phyloP scores from a whole-genome alignment of 371 early-diverging fungal genomes.

The Mortierella sp. region DNA sequence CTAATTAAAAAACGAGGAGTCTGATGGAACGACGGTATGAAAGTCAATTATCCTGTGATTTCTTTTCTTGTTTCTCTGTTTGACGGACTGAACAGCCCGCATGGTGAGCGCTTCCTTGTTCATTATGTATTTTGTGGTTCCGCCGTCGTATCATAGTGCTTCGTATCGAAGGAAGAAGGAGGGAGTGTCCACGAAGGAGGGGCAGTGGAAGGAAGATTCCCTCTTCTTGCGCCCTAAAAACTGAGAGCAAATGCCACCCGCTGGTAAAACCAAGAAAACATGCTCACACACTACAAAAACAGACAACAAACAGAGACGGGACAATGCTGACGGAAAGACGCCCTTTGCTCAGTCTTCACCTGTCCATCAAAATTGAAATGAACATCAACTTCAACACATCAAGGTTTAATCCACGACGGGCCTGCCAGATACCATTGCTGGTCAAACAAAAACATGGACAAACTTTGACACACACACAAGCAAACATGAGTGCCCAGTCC shows the following conservation, averaged over 20 bases:
- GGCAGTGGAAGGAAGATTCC: not conserved
- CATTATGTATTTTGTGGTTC: not conserved
- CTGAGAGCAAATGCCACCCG: not conserved
- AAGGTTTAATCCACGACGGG: not conserved
- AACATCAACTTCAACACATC: not conserved
- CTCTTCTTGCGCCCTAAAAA: not conserved
- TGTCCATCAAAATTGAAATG: not conserved
- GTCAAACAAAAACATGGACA: not conserved
- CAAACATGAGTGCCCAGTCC: not conserved
- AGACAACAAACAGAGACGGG: not conserved
- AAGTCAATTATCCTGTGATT: not conserved
- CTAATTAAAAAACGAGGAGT: not conserved
- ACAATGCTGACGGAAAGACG: not conserved
- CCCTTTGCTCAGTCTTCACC: no score
- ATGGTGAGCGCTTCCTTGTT: not conserved
- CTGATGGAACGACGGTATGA: not conserved
- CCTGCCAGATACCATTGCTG: not conserved
- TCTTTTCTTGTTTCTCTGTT: not conserved
- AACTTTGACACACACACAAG: not conserved
- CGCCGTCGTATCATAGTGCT: not conserved
- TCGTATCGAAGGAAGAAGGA: not conserved
- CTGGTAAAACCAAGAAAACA: not conserved
- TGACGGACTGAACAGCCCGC: not conserved
- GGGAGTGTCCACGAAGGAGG: not conserved
- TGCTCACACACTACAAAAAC: not conserved